Evolutionary conservation across 768 basidiomycete genomes (phyloP).

Genomic region (Leccinum disarticulatum): DNA sequence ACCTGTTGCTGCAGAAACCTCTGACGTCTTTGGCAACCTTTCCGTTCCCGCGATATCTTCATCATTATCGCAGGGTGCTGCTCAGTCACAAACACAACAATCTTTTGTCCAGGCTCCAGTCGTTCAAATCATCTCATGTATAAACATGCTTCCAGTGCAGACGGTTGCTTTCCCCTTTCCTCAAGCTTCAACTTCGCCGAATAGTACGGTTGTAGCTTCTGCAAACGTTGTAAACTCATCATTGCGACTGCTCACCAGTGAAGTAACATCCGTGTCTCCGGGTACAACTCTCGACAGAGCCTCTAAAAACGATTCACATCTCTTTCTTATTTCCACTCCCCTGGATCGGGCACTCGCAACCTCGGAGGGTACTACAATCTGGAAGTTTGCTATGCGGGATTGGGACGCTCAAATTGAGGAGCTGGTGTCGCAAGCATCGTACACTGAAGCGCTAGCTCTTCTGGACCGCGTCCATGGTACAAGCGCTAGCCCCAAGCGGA

Average conservation of each 20-base stretch:
- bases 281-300: constrained; percentile 30
- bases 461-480: constrained; percentile 46
- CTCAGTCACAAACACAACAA: constrained; percentile 27
- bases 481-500: constrained; percentile 36
- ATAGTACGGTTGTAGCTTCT: background rate
- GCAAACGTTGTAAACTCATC: constrained; percentile 38
- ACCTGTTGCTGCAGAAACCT: constrained; percentile 28
- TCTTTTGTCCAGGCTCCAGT: constrained; percentile 54
- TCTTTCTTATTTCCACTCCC: constrained; percentile 70
- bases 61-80: constrained; percentile 18
- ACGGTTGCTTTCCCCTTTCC: constrained; percentile 63
- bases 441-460: constrained; percentile 78
- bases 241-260: constrained; percentile 54
- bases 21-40: constrained; percentile 18
- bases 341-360: constrained; percentile 64
- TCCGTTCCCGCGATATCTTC: constrained; percentile 13
- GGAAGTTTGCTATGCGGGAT: constrained; percentile 68
- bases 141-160: constrained; percentile 62
- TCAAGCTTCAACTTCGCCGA: constrained; percentile 28
- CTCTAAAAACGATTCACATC: constrained; percentile 35
- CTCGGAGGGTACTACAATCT: constrained; percentile 75
- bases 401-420: constrained; percentile 88
- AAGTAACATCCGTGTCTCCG: constrained; percentile 45
- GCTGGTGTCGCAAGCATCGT: constrained; percentile 63
- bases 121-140: constrained; percentile 69